Base-by-base conservation (phyloP, 148 eudicot genomes). In the Chenopodium berlandieri region DNA sequence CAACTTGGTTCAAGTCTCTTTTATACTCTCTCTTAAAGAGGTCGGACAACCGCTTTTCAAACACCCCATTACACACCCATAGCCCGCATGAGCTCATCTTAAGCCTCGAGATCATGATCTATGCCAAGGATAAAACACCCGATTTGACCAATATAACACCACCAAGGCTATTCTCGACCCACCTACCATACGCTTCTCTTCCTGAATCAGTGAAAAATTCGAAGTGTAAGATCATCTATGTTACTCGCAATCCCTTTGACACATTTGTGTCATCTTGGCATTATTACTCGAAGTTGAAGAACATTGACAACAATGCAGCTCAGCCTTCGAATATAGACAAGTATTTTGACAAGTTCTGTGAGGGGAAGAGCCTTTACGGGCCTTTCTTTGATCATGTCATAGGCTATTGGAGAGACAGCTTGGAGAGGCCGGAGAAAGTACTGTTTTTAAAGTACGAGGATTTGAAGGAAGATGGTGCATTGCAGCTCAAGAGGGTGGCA, bases 381-480 rank as follows among this genome's bases (percentile, higher is more conserved):
- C 90, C 91, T 2, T 81, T 78, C 25, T 86, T 87, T 81, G 85
- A 79, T 50, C 87, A 88, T 19, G 75, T 84, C 70, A 25, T 84
- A 32, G 87, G 86, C 10, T 83, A 82, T 32, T 85, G 86, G 90
- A 71, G 63, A 79, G 76, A 82, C 71, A 85, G 88, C 73, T 32
- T 73, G 71, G 82, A 75, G 73, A 71, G 46, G 19, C 85, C 88
- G 0, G 2, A 82, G 14, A 87, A 89, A 79, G 89, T 88, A 12
- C 46, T 88, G 68, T 88, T 88, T 46, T n/a, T 90, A 48, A 83
- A 78, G 77, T 88, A 86, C 27, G 91, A 88, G 83, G 92, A 90
- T 9, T 27, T 88, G 79, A 86, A 90, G 76, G 81, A 71, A 25
- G 72, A 86, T 22, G 50, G 44, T 88, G 71, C 81, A 86, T 69